Evolutionary conservation across 768 basidiomycete species (phyloP).

Genomic region (Auricularia sp.): DNA sequence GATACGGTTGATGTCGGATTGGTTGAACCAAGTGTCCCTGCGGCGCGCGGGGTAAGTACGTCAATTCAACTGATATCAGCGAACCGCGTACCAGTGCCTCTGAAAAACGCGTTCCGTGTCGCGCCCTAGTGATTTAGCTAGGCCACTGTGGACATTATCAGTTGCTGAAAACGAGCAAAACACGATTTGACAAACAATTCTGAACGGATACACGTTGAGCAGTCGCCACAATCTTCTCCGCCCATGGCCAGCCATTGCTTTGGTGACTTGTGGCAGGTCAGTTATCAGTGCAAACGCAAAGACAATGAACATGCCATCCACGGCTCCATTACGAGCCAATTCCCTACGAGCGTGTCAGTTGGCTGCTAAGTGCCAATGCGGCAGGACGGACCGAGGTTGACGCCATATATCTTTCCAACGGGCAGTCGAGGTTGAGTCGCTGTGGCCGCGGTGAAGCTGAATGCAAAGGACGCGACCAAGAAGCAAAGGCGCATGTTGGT

Average conservation of each 20-base stretch:
- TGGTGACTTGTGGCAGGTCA: neutral
- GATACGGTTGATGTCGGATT: constrained; percentile 48
- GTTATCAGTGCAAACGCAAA: neutral
- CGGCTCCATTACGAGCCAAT: neutral
- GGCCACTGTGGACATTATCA: constrained; percentile 30
- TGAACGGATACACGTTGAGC: constrained; percentile 50
- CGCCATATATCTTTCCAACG: too few relatives aligned
- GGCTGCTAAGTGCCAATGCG: too few relatives aligned
- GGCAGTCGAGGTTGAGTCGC: too few relatives aligned
- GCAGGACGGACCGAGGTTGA: too few relatives aligned
- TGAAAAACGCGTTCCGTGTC: constrained; percentile 50
- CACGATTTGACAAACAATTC: constrained; percentile 46
- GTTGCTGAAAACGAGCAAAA: neutral
- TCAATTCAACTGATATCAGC: neutral
- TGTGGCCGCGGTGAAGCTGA: too few relatives aligned
- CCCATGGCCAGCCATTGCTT: constrained; percentile 69
- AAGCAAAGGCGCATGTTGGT: too few relatives aligned
- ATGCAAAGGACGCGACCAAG: too few relatives aligned
- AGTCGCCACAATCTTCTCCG: constrained; percentile 48
- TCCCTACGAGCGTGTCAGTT: neutral
- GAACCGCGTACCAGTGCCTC: constrained; percentile 43
- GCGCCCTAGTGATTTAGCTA: constrained; percentile 47
- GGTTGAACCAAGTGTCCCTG: constrained; percentile 64
- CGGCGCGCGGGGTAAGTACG: neutral
- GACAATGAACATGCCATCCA: constrained; percentile 63